Percentiles rank a stretch among this genome's conserved stretches.
Evolutionary conservation across 495 filamentous ascomycete species (phyloP).

Genomic region (Hypoxylon subgilvum): DNA sequence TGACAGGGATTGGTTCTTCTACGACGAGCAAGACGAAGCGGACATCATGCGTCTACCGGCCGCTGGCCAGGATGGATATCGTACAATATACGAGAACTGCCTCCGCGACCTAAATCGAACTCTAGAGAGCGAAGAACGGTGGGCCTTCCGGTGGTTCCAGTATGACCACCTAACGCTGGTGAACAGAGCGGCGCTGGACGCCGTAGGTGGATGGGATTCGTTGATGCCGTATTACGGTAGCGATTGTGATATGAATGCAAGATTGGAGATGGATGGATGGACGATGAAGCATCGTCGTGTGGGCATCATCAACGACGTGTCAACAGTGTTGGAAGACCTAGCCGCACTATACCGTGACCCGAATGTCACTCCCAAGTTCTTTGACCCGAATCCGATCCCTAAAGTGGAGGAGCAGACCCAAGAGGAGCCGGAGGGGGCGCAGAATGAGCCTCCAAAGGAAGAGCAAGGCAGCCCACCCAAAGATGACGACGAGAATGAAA

Average conservation of each 20-base stretch:
- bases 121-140: slow-evolving; percentile 33
- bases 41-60: slow-evolving; percentile 39
- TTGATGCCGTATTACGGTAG: slow-evolving; percentile 66
- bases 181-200: slow-evolving; percentile 54
- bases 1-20: slow-evolving; percentile 41
- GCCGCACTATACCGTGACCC: slow-evolving; percentile 47
- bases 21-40: slow-evolving; percentile 44
- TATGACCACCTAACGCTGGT: slow-evolving; percentile 57
- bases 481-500: neutral
- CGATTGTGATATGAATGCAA: slow-evolving; percentile 66
- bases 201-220: slow-evolving; percentile 66
- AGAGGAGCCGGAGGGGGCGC: neutral
- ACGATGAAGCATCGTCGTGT: slow-evolving; percentile 46
- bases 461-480: neutral
- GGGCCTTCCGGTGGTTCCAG: slow-evolving; percentile 43
- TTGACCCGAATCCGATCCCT: slow-evolving; percentile 43
- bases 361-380: slow-evolving; percentile 31
- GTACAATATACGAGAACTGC: slow-evolving; percentile 51
- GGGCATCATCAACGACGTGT: slow-evolving; percentile 57
- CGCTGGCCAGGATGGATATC: slow-evolving; percentile 47
- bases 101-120: slow-evolving; percentile 41
- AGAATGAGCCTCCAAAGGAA: slow-evolving; percentile 1
- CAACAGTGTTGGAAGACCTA: slow-evolving; percentile 48
- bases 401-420: slow-evolving; percentile 12
- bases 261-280: slow-evolving; percentile 55